phyloP scores from a whole-genome alignment of 805 yeast genomes.

The Nakazawaea ernobii region DNA sequence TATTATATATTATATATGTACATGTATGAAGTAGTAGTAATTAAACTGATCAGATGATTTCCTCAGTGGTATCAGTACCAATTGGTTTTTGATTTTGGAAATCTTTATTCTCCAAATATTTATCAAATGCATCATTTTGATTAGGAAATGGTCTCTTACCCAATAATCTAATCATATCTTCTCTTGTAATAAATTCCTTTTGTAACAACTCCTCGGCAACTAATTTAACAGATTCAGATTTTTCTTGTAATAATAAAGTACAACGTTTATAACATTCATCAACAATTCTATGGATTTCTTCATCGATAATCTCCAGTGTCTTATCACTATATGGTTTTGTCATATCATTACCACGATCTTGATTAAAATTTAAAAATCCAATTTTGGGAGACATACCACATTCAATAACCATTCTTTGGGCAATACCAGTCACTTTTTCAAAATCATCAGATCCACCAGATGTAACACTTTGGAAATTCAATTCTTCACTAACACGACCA shows the following conservation, averaged over 20 bases:
- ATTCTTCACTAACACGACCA: constrained; percentile 87
- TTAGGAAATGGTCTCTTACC: constrained; percentile 79
- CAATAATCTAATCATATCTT: constrained; percentile 68
- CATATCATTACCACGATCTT: constrained; percentile 42
- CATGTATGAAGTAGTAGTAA: too few species aligned
- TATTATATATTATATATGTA: too few species aligned
- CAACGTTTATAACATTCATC: constrained; percentile 62
- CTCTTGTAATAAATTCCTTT: constrained; percentile 78
- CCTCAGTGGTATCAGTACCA: constrained; percentile 3
- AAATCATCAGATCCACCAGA: constrained; percentile 93
- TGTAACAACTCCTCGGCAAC: constrained; percentile 69
- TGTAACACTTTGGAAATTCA: constrained; percentile 82
- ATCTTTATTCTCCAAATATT: constrained; percentile 50
- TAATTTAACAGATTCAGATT: constrained; percentile 52
- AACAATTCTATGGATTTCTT: constrained; percentile 63
- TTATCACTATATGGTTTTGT: constrained; percentile 67
- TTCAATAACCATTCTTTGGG: constrained; percentile 81
- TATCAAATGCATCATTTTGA: constrained; percentile 84
- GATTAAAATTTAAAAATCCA: constrained; percentile 54
- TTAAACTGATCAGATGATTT: too few species aligned
- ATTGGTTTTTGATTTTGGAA: not conserved
- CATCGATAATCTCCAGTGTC: constrained; percentile 62
- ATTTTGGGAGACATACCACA: constrained; percentile 83
- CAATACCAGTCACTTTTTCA: constrained; percentile 85
- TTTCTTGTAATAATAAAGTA: constrained; percentile 48